Evolutionary conservation across 2,329 filamentous ascomycete species (phyloP).

Genomic region (Aspergillus brasiliensis): DNA sequence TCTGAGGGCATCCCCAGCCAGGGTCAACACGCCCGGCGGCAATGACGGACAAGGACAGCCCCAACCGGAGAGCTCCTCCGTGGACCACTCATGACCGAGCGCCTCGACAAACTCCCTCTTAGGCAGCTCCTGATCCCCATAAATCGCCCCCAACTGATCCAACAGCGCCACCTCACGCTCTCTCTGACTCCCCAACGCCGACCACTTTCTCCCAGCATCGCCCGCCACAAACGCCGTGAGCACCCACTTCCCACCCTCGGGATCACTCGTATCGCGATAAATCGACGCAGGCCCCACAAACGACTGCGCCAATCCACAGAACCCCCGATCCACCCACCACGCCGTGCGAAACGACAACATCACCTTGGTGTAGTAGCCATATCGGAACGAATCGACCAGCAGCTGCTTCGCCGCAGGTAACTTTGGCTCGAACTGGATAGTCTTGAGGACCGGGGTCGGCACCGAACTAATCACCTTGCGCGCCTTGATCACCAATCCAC

Average conservation of each 20-base stretch:
- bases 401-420: slow-evolving; percentile 48
- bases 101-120: slow-evolving; percentile 36
- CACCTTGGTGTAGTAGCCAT: slow-evolving; percentile 56
- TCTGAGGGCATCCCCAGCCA: slow-evolving; percentile 36
- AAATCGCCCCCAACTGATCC: slow-evolving; percentile 19
- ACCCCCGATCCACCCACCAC: slow-evolving; percentile 50
- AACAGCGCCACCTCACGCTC: slow-evolving; percentile 14
- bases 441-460: slow-evolving; percentile 49
- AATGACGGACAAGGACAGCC: slow-evolving; percentile 46
- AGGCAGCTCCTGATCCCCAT: neutral
- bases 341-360: slow-evolving; percentile 48
- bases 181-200: slow-evolving; percentile 1
- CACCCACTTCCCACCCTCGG: slow-evolving; percentile 25
- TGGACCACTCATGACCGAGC: slow-evolving; percentile 41
- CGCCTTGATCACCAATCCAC: slow-evolving; percentile 33
- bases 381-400: slow-evolving; percentile 37
- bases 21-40: slow-evolving; percentile 43
- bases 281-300: slow-evolving; percentile 51
- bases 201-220: slow-evolving; percentile 38
- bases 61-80: slow-evolving; percentile 41
- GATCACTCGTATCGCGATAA: slow-evolving; percentile 48
- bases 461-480: slow-evolving; percentile 54
- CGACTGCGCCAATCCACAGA: slow-evolving; percentile 51
- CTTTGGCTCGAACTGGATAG: slow-evolving; percentile 51
- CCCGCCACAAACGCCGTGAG: slow-evolving; percentile 48